A percentile compares a stretch with the other conserved stretches of the same genome.
Evolutionary conservation across 257 asterid genomes (phyloP).

Genomic region (Verbena officinalis): DNA sequence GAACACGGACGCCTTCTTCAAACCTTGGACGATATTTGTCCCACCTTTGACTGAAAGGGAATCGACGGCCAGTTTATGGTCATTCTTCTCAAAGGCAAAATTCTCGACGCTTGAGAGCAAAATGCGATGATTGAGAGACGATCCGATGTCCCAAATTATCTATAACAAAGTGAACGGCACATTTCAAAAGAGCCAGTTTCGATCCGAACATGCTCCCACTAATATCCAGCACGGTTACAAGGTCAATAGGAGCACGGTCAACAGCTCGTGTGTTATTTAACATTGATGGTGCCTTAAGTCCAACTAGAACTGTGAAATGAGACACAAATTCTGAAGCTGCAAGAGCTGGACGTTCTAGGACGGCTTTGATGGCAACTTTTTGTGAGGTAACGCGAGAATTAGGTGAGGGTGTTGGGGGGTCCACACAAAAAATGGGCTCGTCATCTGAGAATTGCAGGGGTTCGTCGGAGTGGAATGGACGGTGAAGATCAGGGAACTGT

Average conservation of each 20-base stretch:
- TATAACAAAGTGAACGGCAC: conserved; percentile 32
- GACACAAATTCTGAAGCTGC: conserved; percentile 27
- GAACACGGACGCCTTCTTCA: too few relatives aligned
- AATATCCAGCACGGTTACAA: conserved; percentile 44
- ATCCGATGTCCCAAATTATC: conserved; percentile 37
- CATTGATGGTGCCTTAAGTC: conserved; percentile 37
- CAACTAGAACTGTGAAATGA: conserved; percentile 11
- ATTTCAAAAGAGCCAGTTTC: conserved; percentile 36
- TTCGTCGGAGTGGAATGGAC: not conserved
- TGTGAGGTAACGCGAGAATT: conserved; percentile 2
- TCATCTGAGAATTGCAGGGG: conserved; percentile 33
- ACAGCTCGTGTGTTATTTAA: conserved; percentile 1
- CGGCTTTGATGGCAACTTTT: conserved; percentile 23
- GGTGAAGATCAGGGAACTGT: not conserved
- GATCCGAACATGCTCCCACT: conserved; percentile 38
- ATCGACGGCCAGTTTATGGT: conserved; percentile 20
- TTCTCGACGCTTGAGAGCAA: conserved; percentile 12
- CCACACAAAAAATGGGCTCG: conserved; percentile 39
- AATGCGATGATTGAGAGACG: conserved; percentile 28
- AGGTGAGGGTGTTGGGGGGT: too few relatives aligned
- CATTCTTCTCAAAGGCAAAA: conserved; percentile 29
- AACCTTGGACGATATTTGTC: conserved; percentile 33
- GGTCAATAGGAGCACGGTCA: conserved; percentile 42
- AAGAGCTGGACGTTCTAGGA: conserved; percentile 31
- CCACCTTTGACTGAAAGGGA: conserved; percentile 14